These are phyloP conservation scores for Elsinoe ampelina DNA, from an alignment of 2,329 filamentous ascomycete genomes.

Conservation along the genomic window DNA sequence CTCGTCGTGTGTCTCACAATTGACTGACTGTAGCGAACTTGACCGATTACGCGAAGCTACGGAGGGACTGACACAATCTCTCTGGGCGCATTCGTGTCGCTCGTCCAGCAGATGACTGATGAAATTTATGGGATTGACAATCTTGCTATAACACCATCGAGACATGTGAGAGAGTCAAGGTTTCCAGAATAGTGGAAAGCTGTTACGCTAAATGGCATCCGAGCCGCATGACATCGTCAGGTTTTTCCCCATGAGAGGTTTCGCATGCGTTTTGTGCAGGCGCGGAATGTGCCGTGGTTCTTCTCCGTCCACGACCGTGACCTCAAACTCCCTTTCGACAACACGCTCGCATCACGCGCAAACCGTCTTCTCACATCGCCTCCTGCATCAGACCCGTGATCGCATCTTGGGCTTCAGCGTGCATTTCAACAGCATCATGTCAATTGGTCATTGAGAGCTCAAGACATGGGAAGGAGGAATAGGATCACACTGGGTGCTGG, in stretches of 20 bases:
- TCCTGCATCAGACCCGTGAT: background rate
- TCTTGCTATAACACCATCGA: no score
- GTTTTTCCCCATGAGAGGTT: background rate
- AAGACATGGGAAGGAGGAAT: background rate
- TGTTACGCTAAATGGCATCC: background rate
- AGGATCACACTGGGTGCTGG: background rate
- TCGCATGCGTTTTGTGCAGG: background rate
- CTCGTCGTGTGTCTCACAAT: no score
- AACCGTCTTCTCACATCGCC: background rate
- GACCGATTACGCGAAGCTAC: no score
- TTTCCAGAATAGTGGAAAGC: background rate
- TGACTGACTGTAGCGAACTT: no score
- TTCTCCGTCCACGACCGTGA: background rate
- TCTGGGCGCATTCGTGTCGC: no score
- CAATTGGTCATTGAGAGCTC: background rate
- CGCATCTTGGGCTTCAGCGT: background rate
- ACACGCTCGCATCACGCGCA: background rate
- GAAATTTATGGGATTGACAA: no score
- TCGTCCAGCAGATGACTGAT: no score
- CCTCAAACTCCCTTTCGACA: slow-evolving; percentile 1
- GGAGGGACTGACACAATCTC: no score
- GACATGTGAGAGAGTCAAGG: background rate
- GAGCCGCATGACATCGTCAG: slow-evolving; percentile 2
- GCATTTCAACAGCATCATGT: background rate
- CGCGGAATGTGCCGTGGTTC: background rate